Conservation (phyloP, 2,329 filamentous ascomycete species). For the Malbranchea cinnamomea region DNA sequence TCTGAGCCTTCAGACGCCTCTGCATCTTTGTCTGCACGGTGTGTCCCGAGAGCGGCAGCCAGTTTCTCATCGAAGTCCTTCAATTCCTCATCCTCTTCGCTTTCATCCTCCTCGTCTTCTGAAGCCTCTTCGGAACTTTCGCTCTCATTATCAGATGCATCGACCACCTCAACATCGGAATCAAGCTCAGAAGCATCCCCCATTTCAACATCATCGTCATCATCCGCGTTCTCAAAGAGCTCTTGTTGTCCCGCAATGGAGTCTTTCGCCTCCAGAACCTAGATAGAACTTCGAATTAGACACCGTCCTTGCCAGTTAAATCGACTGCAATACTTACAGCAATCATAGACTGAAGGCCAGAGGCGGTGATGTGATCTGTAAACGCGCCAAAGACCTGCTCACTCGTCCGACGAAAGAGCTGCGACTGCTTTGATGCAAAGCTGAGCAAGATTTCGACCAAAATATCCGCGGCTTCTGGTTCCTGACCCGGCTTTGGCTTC, state of each 20-base stretch:
- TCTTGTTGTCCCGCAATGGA: conserved; percentile 70
- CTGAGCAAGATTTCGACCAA: conserved; percentile 82
- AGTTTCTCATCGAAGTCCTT: conserved; percentile 39
- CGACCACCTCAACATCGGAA: conserved; percentile 18
- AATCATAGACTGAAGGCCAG: conserved; percentile 52
- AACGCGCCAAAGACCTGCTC: conserved; percentile 81
- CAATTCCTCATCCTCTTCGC: conserved; percentile 11
- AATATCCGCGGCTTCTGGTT: conserved; percentile 44
- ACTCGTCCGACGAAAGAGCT: conserved; percentile 70
- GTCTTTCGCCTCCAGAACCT: conserved; percentile 65
- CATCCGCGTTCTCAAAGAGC: conserved; percentile 60
- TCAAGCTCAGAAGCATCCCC: conserved; percentile 13
- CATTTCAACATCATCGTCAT: conserved; percentile 20
- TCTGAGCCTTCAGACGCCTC: conserved; percentile 44
- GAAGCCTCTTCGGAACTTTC: conserved; percentile 17
- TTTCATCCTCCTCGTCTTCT: conserved; percentile 12
- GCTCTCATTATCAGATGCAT: conserved; percentile 54
- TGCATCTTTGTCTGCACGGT: conserved; percentile 40
- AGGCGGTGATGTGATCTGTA: conserved; percentile 55
- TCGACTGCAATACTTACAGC: conserved; percentile 19
- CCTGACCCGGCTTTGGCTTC: conserved; percentile 37
- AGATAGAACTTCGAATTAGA: too few species aligned
- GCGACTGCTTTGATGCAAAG: conserved; percentile 72
- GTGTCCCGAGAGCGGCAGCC: conserved; percentile 61
- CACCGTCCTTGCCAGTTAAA: neutral